Evolutionary conservation across 2,329 filamentous ascomycete genomes (phyloP).

Genomic region (Cladophialophora yegresii): DNA sequence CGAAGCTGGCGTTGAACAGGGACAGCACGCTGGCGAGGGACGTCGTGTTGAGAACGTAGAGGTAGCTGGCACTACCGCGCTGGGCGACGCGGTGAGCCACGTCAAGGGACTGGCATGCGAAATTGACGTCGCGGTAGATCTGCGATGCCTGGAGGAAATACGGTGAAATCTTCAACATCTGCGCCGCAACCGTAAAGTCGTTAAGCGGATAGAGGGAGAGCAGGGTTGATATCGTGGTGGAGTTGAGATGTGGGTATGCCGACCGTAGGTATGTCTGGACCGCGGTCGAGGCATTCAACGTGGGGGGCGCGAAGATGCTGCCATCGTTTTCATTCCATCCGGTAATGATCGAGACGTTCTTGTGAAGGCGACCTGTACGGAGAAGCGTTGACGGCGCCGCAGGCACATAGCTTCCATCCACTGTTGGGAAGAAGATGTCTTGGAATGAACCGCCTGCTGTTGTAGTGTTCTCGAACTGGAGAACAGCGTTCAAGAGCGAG

Average conservation of each 20-base stretch:
- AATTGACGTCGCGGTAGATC: constrained; percentile 26
- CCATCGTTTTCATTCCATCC: constrained; percentile 26
- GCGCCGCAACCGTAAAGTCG: constrained; percentile 15
- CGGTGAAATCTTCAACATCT: constrained; percentile 8
- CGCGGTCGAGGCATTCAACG: constrained; percentile 10
- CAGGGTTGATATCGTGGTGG: constrained; percentile 16
- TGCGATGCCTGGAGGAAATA: constrained; percentile 23
- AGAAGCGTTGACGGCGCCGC: constrained; percentile 48
- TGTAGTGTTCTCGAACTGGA: constrained; percentile 19
- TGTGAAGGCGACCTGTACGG: constrained; percentile 46
- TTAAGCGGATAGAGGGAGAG: constrained; percentile 21
- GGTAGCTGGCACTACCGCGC: constrained; percentile 14
- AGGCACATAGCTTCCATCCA: constrained; percentile 56
- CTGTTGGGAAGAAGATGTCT: constrained; percentile 42
- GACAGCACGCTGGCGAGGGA: constrained; percentile 15
- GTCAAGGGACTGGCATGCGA: constrained; percentile 24
- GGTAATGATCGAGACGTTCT: constrained; percentile 38
- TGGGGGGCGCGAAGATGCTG: constrained; percentile 20
- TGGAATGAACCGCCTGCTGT: constrained; percentile 14
- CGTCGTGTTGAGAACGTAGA: constrained; percentile 23
- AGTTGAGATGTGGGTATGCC: constrained; percentile 19
- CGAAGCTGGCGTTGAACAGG: constrained; percentile 20
- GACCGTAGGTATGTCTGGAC: constrained; percentile 13
- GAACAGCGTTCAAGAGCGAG: constrained; percentile 18
- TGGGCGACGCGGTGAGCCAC: constrained; percentile 19